phyloP scores from a whole-genome alignment of 331 rosid genomes.

The Rosa hybrid region DNA sequence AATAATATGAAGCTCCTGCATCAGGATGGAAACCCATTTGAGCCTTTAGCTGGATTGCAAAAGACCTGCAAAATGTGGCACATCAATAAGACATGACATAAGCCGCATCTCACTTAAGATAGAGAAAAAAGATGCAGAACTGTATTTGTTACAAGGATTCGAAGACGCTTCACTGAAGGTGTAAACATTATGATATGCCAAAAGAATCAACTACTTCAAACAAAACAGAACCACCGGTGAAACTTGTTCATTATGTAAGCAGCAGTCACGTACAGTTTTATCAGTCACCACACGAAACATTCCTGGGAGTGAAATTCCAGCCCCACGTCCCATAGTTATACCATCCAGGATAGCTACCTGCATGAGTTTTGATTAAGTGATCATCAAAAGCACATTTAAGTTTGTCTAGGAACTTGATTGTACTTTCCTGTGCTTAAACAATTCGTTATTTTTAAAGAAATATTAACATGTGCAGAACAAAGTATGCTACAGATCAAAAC shows the following conservation, averaged over 20 bases:
- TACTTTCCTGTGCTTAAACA: no score
- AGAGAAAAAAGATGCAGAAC: conserved; percentile 4
- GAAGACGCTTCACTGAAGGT: background rate
- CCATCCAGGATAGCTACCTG: no score
- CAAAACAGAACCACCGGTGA: background rate
- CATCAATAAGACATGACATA: background rate
- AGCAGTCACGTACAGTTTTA: conserved; percentile 60
- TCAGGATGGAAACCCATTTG: conserved; percentile 98
- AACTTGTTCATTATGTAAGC: conserved; percentile 4
- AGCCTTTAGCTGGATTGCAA: conserved; percentile 84
- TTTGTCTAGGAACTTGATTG: no score
- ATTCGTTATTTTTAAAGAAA: no score
- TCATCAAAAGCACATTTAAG: no score
- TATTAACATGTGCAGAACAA: no score
- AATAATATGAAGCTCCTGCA: conserved; percentile 93
- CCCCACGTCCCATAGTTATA: no score
- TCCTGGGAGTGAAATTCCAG: no score
- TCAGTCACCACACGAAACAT: no score
- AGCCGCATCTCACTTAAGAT: background rate
- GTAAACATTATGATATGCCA: background rate
- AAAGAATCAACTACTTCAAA: background rate
- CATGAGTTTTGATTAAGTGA: no score
- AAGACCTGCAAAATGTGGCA: conserved; percentile 50
- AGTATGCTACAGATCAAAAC: no score
- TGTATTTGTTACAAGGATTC: background rate